These are phyloP conservation scores for Melanopsichium pennsylvanicum DNA, from an alignment of 1,284 basidiomycete species.

Conservation along the genomic window DNA sequence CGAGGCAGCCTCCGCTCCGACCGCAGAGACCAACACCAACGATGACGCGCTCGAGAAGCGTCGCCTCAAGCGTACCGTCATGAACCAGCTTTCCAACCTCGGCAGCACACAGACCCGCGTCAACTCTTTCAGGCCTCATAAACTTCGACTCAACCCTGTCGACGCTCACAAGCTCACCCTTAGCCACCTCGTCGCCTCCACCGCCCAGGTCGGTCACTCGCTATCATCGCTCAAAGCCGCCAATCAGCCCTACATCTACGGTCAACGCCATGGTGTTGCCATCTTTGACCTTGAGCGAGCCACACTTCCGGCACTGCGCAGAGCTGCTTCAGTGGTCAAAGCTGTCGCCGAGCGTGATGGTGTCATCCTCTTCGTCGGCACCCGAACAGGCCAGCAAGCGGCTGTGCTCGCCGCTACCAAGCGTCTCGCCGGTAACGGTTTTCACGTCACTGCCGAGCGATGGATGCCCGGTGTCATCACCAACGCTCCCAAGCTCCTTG, in stretches of 20 bases:
- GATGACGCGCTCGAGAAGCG: constrained; percentile 33
- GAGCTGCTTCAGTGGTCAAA: constrained; percentile 85
- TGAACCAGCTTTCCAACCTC: constrained; percentile 74
- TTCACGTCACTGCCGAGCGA: constrained; percentile 81
- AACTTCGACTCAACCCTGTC: constrained; percentile 75
- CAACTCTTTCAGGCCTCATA: constrained; percentile 78
- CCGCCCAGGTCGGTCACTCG: constrained; percentile 92
- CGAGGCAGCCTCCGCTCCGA: neutral
- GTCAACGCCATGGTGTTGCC: constrained; percentile 85
- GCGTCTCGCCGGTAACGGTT: constrained; percentile 73
- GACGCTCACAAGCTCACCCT: constrained; percentile 76
- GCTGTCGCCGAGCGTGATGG: constrained; percentile 84
- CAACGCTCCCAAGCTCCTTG: constrained; percentile 76
- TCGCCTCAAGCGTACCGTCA: constrained; percentile 63
- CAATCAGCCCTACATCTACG: constrained; percentile 93
- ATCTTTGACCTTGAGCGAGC: constrained; percentile 91
- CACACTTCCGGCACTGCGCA: constrained; percentile 87
- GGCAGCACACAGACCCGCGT: constrained; percentile 80
- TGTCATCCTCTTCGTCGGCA: constrained; percentile 88
- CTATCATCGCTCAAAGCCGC: constrained; percentile 82
- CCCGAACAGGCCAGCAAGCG: constrained; percentile 78
- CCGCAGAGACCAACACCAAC: constrained; percentile 7
- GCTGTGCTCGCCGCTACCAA: constrained; percentile 82
- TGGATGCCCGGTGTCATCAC: constrained; percentile 96
- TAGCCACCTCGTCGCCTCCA: constrained; percentile 88